Percentiles rank a stretch among this genome's conserved stretches.
Evolutionary conservation across 306 rosid species (phyloP).

Genomic region (Quercus engelmannii): DNA sequence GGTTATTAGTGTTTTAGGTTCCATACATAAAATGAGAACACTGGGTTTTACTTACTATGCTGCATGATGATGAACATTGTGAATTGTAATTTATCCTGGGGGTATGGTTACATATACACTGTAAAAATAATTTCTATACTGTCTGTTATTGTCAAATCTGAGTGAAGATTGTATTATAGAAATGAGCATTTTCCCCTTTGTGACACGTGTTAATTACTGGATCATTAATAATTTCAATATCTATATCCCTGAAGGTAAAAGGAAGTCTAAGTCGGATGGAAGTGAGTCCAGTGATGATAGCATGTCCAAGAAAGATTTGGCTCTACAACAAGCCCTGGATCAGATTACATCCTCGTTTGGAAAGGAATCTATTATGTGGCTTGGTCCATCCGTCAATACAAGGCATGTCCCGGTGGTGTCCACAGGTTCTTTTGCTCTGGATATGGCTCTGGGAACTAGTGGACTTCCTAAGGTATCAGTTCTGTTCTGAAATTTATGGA

Average conservation of each 20-base stretch:
- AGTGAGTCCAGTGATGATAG: conserved; percentile 66
- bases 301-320: conserved; percentile 73
- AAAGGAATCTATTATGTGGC: conserved; percentile 96
- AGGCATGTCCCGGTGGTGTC: conserved; percentile 72
- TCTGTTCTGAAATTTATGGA: conserved; percentile 12
- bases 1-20: too few relatives aligned
- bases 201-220: neutral
- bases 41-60: neutral
- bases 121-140: neutral
- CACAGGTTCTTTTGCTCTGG: conserved; percentile 83
- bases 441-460: conserved; percentile 72
- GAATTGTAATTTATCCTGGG: neutral
- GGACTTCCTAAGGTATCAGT: conserved; percentile 87
- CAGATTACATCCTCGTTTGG: conserved; percentile 86
- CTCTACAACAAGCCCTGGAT: conserved; percentile 84
- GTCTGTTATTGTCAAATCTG: neutral
- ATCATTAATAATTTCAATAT: neutral
- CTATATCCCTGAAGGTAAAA: conserved; percentile 49
- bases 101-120: neutral
- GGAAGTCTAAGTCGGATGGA: conserved; percentile 65
- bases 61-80: neutral
- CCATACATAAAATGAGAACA: neutral
- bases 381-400: conserved; percentile 54
- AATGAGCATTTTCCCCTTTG: neutral
- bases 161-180: neutral